phyloP scores from a whole-genome alignment of 2,329 filamentous ascomycete species.

The Emmonsia crescens region DNA sequence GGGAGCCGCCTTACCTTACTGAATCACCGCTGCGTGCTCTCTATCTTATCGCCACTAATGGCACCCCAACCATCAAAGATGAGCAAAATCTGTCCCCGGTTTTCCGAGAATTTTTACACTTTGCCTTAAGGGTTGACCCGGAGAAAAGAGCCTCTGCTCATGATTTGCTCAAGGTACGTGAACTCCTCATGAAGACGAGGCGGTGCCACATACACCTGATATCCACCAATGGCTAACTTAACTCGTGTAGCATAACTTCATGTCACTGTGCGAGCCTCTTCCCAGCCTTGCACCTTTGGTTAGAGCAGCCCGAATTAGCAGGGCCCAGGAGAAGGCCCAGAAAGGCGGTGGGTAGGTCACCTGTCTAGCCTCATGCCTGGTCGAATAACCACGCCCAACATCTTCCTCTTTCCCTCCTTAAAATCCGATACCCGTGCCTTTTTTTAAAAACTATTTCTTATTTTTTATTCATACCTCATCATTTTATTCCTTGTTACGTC shows the following conservation, averaged over 20 bases:
- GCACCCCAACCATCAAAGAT: slow-evolving; percentile 89
- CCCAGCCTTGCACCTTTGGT: slow-evolving; percentile 76
- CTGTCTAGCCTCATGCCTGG: slow-evolving; percentile 1
- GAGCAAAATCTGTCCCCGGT: slow-evolving; percentile 68
- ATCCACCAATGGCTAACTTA: slow-evolving; percentile 14
- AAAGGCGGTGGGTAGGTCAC: slow-evolving; percentile 40
- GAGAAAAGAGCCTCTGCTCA: slow-evolving; percentile 94
- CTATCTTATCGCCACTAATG: slow-evolving; percentile 94
- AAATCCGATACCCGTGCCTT: background rate
- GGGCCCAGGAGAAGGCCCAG: slow-evolving; percentile 72
- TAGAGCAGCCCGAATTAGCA: slow-evolving; percentile 69
- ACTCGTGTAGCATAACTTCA: slow-evolving; percentile 59
- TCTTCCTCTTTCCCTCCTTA: background rate
- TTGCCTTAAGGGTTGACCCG: slow-evolving; percentile 91
- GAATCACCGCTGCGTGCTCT: slow-evolving; percentile 87
- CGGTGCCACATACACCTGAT: background rate
- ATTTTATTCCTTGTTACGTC: background rate
- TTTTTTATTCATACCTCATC: background rate
- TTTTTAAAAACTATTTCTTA: background rate
- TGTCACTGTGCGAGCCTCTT: slow-evolving; percentile 63
- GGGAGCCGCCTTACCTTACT: slow-evolving; percentile 91
- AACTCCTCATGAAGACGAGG: background rate
- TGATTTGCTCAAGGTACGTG: slow-evolving; percentile 76
- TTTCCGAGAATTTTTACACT: slow-evolving; percentile 84
- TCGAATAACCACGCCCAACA: background rate